Evolutionary conservation across 768 basidiomycete genomes (phyloP).

Genomic region (Leccinum subtestaceum): DNA sequence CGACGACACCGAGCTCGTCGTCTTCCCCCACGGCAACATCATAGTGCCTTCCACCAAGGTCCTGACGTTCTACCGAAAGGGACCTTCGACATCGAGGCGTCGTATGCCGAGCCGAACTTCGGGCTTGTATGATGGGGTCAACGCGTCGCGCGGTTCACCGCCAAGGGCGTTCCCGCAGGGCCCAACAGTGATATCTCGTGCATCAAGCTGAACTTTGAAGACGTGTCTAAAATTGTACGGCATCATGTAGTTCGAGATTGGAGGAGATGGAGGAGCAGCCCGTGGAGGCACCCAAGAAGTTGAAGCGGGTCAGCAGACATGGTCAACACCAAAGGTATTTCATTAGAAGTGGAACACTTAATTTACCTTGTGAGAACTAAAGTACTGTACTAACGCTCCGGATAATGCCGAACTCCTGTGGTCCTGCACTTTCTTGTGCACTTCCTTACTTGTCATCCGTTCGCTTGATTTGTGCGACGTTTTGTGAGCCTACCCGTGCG

Average conservation of each 20-base stretch:
- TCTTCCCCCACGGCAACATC: slow-evolving; percentile 82
- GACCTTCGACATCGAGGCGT: slow-evolving; percentile 86
- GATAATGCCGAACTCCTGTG: too few relatives aligned
- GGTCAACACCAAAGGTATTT: too few relatives aligned
- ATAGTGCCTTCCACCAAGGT: slow-evolving; percentile 89
- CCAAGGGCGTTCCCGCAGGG: slow-evolving; percentile 73
- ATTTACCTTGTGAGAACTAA: too few relatives aligned
- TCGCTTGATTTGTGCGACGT: background rate
- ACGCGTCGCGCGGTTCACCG: slow-evolving; percentile 66
- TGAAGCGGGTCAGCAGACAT: too few relatives aligned
- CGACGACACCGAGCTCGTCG: slow-evolving; percentile 88
- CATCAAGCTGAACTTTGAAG: slow-evolving; percentile 74
- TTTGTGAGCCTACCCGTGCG: background rate
- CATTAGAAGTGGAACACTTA: too few relatives aligned
- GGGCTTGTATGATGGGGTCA: slow-evolving; percentile 59
- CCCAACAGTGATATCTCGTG: slow-evolving; percentile 70
- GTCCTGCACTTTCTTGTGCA: too few relatives aligned
- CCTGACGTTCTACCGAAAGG: slow-evolving; percentile 89
- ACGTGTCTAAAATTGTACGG: slow-evolving; percentile 80
- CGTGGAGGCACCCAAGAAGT: too few relatives aligned
- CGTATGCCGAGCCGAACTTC: slow-evolving; percentile 66
- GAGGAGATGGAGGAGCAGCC: slow-evolving; percentile 68
- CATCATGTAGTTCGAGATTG: slow-evolving; percentile 75
- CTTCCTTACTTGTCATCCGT: too few relatives aligned
- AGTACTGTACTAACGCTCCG: too few relatives aligned